Conservation (phyloP, 2,329 filamentous ascomycete genomes). For the Westerdykella ornata region DNA sequence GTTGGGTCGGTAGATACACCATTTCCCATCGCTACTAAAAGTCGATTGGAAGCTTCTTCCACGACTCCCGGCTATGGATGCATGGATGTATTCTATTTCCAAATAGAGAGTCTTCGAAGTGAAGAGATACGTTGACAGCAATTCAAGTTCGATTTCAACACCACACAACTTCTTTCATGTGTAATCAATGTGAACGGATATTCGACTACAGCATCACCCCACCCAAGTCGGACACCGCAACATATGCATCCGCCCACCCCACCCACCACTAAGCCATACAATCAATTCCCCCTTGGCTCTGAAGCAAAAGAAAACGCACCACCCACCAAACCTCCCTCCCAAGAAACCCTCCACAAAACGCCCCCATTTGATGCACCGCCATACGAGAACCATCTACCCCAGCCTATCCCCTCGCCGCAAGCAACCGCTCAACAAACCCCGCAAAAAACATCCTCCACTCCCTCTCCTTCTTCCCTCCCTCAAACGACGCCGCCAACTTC, state of each 20-base stretch:
- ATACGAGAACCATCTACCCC: neutral
- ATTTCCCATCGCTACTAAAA: too few relatives aligned
- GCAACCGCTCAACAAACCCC: slow-evolving; percentile 34
- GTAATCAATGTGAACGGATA: neutral
- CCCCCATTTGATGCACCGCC: neutral
- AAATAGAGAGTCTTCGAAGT: neutral
- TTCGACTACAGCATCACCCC: too few relatives aligned
- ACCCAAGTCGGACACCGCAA: too few relatives aligned
- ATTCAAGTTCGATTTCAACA: neutral
- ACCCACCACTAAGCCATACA: too few relatives aligned
- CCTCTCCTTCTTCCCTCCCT: slow-evolving; percentile 35
- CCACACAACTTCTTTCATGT: neutral
- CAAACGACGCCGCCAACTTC: slow-evolving; percentile 30
- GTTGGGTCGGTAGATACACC: too few relatives aligned
- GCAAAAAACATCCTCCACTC: slow-evolving; percentile 44
- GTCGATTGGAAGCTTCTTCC: too few relatives aligned
- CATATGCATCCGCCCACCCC: too few relatives aligned
- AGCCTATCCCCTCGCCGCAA: neutral
- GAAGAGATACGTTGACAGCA: neutral
- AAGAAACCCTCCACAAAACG: neutral
- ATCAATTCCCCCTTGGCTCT: too few relatives aligned
- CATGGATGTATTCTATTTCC: too few relatives aligned
- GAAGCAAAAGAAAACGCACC: too few relatives aligned
- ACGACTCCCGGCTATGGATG: too few relatives aligned
- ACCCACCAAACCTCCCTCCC: too few relatives aligned